A percentile compares a stretch with the other conserved stretches of the same genome.
These are phyloP conservation scores for Pleurotus tuber-regium DNA, from an alignment of 768 basidiomycete species.

Conservation along the genomic window DNA sequence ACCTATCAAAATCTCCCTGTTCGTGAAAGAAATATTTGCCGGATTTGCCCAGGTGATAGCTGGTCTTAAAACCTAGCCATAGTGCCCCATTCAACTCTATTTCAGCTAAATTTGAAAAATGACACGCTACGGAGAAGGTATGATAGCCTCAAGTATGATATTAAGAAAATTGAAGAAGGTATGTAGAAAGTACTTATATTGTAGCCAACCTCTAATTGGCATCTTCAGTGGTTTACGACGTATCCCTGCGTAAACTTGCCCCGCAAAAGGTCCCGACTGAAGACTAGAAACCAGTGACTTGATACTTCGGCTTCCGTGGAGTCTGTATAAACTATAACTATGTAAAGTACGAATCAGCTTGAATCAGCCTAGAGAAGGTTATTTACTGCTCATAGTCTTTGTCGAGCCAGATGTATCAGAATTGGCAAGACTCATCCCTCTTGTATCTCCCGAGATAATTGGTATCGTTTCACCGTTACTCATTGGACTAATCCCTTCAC, in stretches of 20 bases:
- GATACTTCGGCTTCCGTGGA: too few relatives aligned
- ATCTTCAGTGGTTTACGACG: conserved; percentile 75
- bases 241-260: conserved; percentile 70
- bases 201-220: conserved; percentile 9
- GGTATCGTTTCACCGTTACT: too few relatives aligned
- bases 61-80: not conserved
- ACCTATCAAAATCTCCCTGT: conserved; percentile 72
- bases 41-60: conserved; percentile 75
- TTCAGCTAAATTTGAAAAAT: conserved; percentile 79
- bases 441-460: too few relatives aligned
- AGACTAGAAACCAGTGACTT: not conserved
- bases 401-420: too few relatives aligned
- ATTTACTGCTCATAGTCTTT: too few relatives aligned
- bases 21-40: conserved; percentile 80
- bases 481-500: too few relatives aligned
- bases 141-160: conserved; percentile 82
- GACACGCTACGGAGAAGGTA: conserved; percentile 72
- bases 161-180: conserved; percentile 91
- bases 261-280: not conserved
- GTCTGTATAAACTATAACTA: too few relatives aligned
- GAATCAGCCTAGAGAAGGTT: too few relatives aligned
- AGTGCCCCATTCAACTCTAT: not conserved
- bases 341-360: too few relatives aligned
- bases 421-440: too few relatives aligned
- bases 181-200: conserved; percentile 14